Evolutionary conservation across 306 rosid genomes (phyloP).

Genomic region (Echinosophora koreensis): DNA sequence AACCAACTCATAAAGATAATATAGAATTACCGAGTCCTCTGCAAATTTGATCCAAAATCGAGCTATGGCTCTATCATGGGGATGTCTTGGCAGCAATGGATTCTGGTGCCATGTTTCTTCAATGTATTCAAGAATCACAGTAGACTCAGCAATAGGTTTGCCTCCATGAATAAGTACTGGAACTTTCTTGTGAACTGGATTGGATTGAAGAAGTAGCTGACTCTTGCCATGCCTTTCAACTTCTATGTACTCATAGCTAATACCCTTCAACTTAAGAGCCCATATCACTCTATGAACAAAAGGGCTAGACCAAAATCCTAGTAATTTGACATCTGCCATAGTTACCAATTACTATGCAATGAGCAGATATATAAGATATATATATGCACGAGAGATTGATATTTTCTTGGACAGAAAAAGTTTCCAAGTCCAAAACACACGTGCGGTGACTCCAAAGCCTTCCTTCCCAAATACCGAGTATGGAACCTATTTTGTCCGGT

Average conservation of each 20-base stretch:
- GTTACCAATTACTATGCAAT: background rate
- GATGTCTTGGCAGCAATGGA: slow-evolving; percentile 55
- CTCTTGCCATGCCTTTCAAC: slow-evolving; percentile 48
- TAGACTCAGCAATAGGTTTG: slow-evolving; percentile 53
- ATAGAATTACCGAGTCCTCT: slow-evolving; percentile 53
- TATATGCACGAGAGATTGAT: background rate
- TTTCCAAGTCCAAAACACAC: background rate
- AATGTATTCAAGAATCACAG: slow-evolving; percentile 56
- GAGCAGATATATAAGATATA: background rate
- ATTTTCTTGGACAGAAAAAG: background rate
- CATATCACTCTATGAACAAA: slow-evolving; percentile 55
- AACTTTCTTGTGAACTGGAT: slow-evolving; percentile 61
- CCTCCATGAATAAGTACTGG: slow-evolving; percentile 62
- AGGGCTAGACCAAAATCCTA: slow-evolving; percentile 64
- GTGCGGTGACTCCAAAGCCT: background rate
- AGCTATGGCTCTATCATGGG: slow-evolving; percentile 55
- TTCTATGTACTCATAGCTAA: slow-evolving; percentile 57
- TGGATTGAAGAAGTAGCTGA: slow-evolving; percentile 52
- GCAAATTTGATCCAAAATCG: slow-evolving; percentile 61
- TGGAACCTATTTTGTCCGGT: background rate
- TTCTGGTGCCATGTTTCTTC: slow-evolving; percentile 64
- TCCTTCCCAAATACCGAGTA: background rate
- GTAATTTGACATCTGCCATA: slow-evolving; percentile 52
- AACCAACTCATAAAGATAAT: no score
- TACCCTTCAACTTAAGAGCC: slow-evolving; percentile 54